Percentiles rank a stretch among this genome's conserved stretches.
phyloP scores from a whole-genome alignment of 495 filamentous ascomycete species.

The Bacidia gigantensis region DNA sequence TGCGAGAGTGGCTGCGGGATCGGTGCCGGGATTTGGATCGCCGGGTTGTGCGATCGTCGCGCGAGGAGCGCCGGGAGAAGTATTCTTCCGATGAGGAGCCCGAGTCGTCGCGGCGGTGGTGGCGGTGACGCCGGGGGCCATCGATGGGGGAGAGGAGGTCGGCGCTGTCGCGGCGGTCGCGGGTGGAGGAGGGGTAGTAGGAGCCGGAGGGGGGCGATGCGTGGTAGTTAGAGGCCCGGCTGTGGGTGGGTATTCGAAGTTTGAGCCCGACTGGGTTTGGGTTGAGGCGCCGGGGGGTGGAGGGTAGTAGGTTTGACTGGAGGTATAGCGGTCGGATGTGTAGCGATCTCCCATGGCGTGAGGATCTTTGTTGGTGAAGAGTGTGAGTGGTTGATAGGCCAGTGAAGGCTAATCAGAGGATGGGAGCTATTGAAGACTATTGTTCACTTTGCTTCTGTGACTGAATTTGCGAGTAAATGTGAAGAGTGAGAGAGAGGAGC shows the following conservation, averaged over 20 bases:
- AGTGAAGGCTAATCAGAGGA: background rate
- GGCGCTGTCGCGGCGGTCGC: constrained; percentile 1
- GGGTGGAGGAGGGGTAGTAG: constrained; percentile 12
- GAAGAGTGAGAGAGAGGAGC: background rate
- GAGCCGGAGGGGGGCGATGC: constrained; percentile 3
- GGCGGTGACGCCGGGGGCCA: background rate
- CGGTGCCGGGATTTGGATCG: background rate
- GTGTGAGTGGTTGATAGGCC: background rate
- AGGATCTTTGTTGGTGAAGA: background rate
- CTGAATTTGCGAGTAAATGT: too few relatives aligned
- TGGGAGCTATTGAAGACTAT: too few relatives aligned
- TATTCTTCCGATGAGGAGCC: background rate
- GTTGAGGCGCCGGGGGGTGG: background rate
- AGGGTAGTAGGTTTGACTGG: background rate
- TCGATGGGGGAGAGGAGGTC: background rate
- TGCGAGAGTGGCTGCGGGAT: background rate
- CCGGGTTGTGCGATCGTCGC: background rate
- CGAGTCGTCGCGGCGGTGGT: background rate
- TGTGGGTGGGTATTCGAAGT: background rate
- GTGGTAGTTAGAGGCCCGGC: constrained; percentile 11
- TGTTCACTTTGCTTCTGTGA: too few relatives aligned
- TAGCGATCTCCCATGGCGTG: background rate
- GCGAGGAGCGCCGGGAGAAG: background rate
- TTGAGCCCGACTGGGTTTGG: background rate
- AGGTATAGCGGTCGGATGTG: background rate